These are phyloP conservation scores for Trichosporon sp. DNA, from an alignment of 1,284 basidiomycete species.

Conservation along the genomic window DNA sequence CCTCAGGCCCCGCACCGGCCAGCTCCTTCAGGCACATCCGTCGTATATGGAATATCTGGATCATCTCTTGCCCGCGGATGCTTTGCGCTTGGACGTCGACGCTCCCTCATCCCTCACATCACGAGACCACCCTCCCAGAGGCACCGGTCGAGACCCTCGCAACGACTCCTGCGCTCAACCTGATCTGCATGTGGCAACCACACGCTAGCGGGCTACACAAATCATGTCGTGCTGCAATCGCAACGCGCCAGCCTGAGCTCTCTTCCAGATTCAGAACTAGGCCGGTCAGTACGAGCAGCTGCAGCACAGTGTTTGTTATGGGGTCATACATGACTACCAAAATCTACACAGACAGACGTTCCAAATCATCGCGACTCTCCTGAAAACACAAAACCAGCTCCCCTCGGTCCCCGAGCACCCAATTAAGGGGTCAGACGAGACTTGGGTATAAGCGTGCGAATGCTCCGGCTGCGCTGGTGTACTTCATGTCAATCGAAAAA, in stretches of 20 bases:
- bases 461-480: slow-evolving; percentile 43
- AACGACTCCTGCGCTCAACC: neutral
- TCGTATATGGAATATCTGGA: neutral
- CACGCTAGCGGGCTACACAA: too few relatives aligned
- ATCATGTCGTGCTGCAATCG: too few relatives aligned
- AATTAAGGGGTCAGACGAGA: slow-evolving; percentile 46
- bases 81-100: neutral
- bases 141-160: neutral
- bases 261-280: neutral
- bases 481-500: neutral
- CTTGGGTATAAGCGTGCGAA: slow-evolving; percentile 53
- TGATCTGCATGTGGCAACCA: too few relatives aligned
- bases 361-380: slow-evolving; percentile 1
- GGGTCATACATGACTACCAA: slow-evolving; percentile 3
- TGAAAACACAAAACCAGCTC: slow-evolving; percentile 34
- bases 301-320: neutral
- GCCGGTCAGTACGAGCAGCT: neutral
- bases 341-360: neutral
- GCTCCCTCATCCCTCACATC: neutral
- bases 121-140: neutral
- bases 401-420: slow-evolving; percentile 49
- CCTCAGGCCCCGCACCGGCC: neutral
- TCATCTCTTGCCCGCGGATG: neutral
- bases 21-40: neutral
- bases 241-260: too few relatives aligned